A percentile compares a stretch with the other conserved stretches of the same genome.
Evolutionary conservation across 2,329 filamentous ascomycete species (phyloP).

Genomic region (Monilinia fructicola): DNA sequence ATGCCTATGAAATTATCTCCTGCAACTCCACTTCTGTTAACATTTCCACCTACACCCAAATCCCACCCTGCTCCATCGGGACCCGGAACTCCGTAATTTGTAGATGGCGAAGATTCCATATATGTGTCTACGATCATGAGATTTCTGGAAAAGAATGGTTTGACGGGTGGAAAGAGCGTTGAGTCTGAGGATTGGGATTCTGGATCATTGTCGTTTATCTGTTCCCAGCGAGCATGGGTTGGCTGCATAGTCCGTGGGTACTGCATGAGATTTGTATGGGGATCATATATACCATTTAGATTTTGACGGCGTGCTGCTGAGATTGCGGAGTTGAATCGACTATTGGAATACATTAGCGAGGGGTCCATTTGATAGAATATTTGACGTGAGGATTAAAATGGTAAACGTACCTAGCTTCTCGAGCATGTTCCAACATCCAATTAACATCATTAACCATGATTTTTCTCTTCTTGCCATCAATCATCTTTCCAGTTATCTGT

Average conservation of each 20-base stretch:
- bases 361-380: constrained; percentile 22
- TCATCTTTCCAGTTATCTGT: constrained; percentile 67
- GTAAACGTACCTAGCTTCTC: constrained; percentile 74
- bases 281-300: constrained; percentile 79
- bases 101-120: constrained; percentile 57
- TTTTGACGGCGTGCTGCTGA: constrained; percentile 64
- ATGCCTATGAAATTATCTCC: constrained; percentile 27
- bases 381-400: background rate
- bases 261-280: constrained; percentile 90
- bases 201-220: constrained; percentile 50
- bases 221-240: constrained; percentile 79
- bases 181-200: constrained; percentile 9
- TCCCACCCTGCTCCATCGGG: constrained; percentile 53
- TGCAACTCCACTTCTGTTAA: background rate
- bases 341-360: constrained; percentile 42
- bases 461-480: constrained; percentile 77
- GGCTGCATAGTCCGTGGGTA: constrained; percentile 88
- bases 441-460: constrained; percentile 90
- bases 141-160: constrained; percentile 58
- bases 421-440: constrained; percentile 94
- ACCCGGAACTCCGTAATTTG: constrained; percentile 56
- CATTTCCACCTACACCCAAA: constrained; percentile 36
- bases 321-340: constrained; percentile 80
- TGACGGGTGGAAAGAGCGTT: constrained; percentile 54
- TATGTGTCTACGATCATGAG: constrained; percentile 62